Conservation (phyloP, 1,139 yeast species). For the Pichia sp. region DNA sequence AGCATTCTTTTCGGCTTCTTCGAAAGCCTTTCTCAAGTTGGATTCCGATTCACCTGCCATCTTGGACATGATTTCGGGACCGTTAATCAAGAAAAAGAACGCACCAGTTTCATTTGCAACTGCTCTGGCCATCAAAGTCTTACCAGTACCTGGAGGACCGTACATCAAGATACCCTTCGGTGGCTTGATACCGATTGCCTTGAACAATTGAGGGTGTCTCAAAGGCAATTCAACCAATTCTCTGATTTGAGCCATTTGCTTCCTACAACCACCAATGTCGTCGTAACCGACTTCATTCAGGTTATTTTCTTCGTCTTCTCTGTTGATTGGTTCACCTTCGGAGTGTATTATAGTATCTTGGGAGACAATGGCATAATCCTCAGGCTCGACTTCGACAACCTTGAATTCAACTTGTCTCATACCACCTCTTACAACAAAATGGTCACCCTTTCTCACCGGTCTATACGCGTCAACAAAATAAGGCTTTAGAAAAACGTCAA, state of each 20-base stretch:
- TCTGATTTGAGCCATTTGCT: conserved; percentile 97
- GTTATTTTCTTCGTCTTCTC: conserved; percentile 97
- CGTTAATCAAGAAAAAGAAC: conserved; percentile 93
- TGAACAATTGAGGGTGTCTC: conserved; percentile 95
- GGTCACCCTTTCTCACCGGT: conserved; percentile 97
- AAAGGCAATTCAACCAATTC: conserved; percentile 94
- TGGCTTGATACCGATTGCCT: conserved; percentile 95
- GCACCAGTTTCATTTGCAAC: conserved; percentile 99
- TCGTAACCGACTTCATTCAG: conserved; percentile 97
- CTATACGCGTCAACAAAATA: conserved; percentile 98
- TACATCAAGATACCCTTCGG: conserved; percentile 96
- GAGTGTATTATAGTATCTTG: conserved; percentile 98
- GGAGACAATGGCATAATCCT: conserved; percentile 95
- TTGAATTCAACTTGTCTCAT: conserved; percentile 99
- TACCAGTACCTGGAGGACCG: conserved; percentile 99
- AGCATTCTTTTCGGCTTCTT: conserved; percentile 98
- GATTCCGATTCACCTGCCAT: conserved; percentile 99
- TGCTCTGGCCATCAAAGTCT: conserved; percentile 98
- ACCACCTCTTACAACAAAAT: conserved; percentile 95
- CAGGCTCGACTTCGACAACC: conserved; percentile 97
- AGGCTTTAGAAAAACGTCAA: conserved; percentile 94
- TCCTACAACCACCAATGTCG: conserved; percentile 98
- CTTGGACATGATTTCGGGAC: conserved; percentile 99
- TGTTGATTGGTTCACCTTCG: conserved; percentile 98
- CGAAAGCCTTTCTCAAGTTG: conserved; percentile 94